Evolutionary conservation across 495 filamentous ascomycete species (phyloP).

Genomic region (Talaromyces liani): DNA sequence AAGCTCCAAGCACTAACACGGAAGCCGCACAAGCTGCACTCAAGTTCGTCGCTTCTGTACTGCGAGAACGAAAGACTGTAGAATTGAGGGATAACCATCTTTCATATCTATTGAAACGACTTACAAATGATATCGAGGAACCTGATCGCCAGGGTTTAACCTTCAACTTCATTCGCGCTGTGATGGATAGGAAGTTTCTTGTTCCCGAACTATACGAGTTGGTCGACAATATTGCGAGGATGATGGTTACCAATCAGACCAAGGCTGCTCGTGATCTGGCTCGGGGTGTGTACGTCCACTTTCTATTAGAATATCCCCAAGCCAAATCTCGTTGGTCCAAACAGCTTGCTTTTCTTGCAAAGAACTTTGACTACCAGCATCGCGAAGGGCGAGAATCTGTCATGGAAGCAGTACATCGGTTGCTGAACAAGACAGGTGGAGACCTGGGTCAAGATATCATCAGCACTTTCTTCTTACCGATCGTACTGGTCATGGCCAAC

Average conservation of each 20-base stretch:
- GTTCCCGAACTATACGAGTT: constrained; percentile 86
- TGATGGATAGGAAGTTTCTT: constrained; percentile 76
- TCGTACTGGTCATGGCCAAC: constrained; percentile 78
- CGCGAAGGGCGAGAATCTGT: constrained; percentile 82
- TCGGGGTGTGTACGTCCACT: constrained; percentile 84
- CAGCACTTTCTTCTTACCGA: constrained; percentile 72
- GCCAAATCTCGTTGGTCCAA: constrained; percentile 79
- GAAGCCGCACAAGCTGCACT: constrained; percentile 80
- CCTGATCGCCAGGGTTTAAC: constrained; percentile 83
- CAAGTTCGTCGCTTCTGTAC: constrained; percentile 77
- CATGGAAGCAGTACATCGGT: constrained; percentile 78
- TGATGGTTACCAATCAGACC: constrained; percentile 96
- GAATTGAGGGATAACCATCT: constrained; percentile 73
- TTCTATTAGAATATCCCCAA: constrained; percentile 91
- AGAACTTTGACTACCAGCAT: constrained; percentile 85
- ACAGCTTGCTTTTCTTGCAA: constrained; percentile 79
- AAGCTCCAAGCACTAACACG: constrained; percentile 64
- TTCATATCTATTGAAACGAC: constrained; percentile 71
- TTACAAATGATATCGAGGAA: constrained; percentile 87
- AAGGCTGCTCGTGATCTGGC: constrained; percentile 77
- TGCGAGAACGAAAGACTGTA: constrained; percentile 70
- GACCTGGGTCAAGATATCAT: constrained; percentile 76
- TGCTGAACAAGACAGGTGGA: constrained; percentile 73
- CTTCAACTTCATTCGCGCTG: constrained; percentile 85
- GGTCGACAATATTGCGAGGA: constrained; percentile 75